A percentile compares a stretch with the other conserved stretches of the same genome.
These are phyloP conservation scores for Nemania abortiva DNA, from an alignment of 2,329 filamentous ascomycete species.

Conservation along the genomic window DNA sequence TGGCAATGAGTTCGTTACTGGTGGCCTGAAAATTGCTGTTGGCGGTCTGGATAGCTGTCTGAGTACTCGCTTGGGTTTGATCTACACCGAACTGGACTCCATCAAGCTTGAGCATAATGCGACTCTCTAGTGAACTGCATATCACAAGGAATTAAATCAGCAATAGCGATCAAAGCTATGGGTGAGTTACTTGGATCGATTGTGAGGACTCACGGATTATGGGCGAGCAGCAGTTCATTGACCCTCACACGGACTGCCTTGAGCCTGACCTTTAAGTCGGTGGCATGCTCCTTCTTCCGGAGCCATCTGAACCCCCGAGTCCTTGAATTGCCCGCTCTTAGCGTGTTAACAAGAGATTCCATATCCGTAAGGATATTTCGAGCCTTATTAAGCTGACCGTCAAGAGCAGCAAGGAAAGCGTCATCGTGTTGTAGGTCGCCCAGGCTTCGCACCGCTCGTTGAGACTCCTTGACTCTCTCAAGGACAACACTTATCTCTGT, in stretches of 20 bases:
- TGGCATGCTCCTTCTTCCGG: slow-evolving; percentile 16
- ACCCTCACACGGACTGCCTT: slow-evolving; percentile 9
- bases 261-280: slow-evolving; percentile 1
- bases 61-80: slow-evolving; percentile 1
- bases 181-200: background rate
- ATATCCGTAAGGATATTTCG: background rate
- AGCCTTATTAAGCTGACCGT: slow-evolving; percentile 13
- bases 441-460: slow-evolving; percentile 4
- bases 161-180: background rate
- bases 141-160: background rate
- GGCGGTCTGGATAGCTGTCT: slow-evolving; percentile 6
- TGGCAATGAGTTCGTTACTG: slow-evolving; percentile 13
- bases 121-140: slow-evolving; percentile 14
- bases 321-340: background rate
- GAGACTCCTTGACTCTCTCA: slow-evolving; percentile 10
- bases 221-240: slow-evolving; percentile 17
- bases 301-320: slow-evolving; percentile 15
- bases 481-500: slow-evolving; percentile 12
- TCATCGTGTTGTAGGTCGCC: slow-evolving; percentile 12
- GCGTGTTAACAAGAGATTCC: slow-evolving; percentile 1
- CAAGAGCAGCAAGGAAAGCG: background rate
- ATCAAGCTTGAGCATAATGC: slow-evolving; percentile 19
- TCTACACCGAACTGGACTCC: slow-evolving; percentile 4
- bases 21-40: slow-evolving; percentile 16
- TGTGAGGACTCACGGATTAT: slow-evolving; percentile 15